Percentiles rank a stretch among this genome's conserved stretches.
Conservation (phyloP, 768 basidiomycete genomes). For the Bullera alba region DNA sequence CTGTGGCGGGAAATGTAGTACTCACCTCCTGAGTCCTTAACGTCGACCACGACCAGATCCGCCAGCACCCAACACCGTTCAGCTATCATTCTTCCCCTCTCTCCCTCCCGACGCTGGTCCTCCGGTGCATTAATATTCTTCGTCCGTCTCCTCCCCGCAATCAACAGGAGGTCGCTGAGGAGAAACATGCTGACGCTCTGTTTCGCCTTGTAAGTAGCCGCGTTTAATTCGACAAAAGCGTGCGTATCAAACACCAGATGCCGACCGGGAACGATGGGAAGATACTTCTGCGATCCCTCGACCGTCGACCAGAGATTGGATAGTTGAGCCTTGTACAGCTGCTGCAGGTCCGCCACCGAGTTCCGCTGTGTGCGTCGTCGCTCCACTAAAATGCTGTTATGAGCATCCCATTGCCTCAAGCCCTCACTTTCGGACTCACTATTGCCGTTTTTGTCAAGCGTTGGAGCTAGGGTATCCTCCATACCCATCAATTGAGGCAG, state of each 20-base stretch:
- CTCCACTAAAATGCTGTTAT: constrained; percentile 50
- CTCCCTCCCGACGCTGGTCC: constrained; percentile 40
- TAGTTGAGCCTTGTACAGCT: constrained; percentile 91
- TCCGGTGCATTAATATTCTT: constrained; percentile 12
- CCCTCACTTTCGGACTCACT: constrained; percentile 21
- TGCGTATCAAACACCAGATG: constrained; percentile 85
- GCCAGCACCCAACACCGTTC: constrained; percentile 88
- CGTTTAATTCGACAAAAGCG: constrained; percentile 72
- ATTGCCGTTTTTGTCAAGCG: constrained; percentile 37
- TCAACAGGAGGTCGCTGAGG: constrained; percentile 81
- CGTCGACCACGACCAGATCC: constrained; percentile 91
- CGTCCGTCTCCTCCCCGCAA: constrained; percentile 65
- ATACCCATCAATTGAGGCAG: constrained; percentile 91
- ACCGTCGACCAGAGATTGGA: constrained; percentile 80
- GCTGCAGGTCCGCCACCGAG: constrained; percentile 88
- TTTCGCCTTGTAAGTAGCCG: constrained; percentile 89
- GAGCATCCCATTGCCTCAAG: too few species aligned
- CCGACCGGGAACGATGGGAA: constrained; percentile 80
- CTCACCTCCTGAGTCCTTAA: constrained; percentile 87
- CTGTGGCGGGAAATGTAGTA: constrained; percentile 9
- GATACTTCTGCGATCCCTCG: constrained; percentile 91
- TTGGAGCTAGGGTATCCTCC: constrained; percentile 53
- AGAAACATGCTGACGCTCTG: constrained; percentile 83
- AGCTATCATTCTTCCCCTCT: constrained; percentile 71
- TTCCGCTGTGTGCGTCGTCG: constrained; percentile 66